Base-by-base conservation (phyloP, 352 stramenopile species). In the Thalassiosira oceanica region DNA sequence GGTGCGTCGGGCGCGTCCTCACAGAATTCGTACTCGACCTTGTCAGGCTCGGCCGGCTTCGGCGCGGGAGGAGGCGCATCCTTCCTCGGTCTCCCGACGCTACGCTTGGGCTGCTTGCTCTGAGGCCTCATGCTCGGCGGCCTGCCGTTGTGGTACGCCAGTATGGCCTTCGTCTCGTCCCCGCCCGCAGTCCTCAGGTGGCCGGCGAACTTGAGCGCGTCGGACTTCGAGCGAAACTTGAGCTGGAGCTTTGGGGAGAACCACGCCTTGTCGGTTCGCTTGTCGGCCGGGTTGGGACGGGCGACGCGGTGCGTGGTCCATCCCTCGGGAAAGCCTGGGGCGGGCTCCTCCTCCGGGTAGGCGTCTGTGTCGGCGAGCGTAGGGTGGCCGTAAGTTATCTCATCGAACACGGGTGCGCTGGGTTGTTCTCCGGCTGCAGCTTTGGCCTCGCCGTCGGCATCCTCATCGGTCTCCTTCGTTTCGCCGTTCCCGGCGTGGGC, bases 11-110 rank as follows among this genome's bases (percentile, higher is more conserved):
- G 65, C 23, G 85, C 61, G 41, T 92, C 85, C 37, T 63, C 74
- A 55, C 74, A 89, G 68, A 92, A 92, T 26, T 90, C 80, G 67
- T 92, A 65, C 26, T 82, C 73, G 20, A 53, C 39, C 39, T 69
- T 68, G n/a, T 18, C 58, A 21, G n/a, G 36, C 29, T 33, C 26
- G n/a, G 43, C 43, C 29, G 23, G 6, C 45, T 33, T 51, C 11
- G 18, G 49, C 3, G 43, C 56, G 56, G 28, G 27, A 7, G 53
- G 56, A 10, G 13, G 36, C 7, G 24, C 26, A 41, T 31, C 21
- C 20, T 54, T 65, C 13, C 21, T 65, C 7, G 45, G 18, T 15
- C 8, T 24, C 16, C 33, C 20, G 13, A 24, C 5, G 2, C 35
- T n/a, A 13, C 7, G 21, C 5, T 21, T 33, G 6, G 24, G 46